These are phyloP conservation scores for Fusarium torreyae DNA, from an alignment of 2,329 filamentous ascomycete species.

Conservation along the genomic window DNA sequence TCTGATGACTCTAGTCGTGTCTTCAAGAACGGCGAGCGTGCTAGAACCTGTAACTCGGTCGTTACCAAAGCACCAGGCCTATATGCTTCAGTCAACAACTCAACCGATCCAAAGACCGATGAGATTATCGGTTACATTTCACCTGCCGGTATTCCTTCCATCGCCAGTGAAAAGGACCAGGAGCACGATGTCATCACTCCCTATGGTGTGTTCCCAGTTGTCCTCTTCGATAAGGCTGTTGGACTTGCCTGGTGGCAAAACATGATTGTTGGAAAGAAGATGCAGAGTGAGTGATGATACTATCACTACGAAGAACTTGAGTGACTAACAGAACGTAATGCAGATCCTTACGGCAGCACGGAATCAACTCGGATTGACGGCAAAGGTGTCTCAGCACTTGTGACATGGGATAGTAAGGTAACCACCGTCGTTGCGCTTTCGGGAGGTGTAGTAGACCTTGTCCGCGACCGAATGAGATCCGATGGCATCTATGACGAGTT, in stretches of 20 bases:
- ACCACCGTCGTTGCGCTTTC: constrained; percentile 58
- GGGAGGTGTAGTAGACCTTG: constrained; percentile 57
- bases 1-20: constrained; percentile 48
- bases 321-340: not conserved
- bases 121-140: constrained; percentile 60
- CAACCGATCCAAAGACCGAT: constrained; percentile 55
- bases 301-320: not conserved
- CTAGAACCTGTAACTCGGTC: constrained; percentile 60
- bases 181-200: constrained; percentile 60
- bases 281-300: constrained; percentile 56
- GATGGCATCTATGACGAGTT: constrained; percentile 59
- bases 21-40: constrained; percentile 58
- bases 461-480: constrained; percentile 56
- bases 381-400: constrained; percentile 56
- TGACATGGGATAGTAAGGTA: constrained; percentile 62
- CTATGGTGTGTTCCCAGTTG: constrained; percentile 57
- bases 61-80: constrained; percentile 57
- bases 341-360: constrained; percentile 59
- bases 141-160: constrained; percentile 58
- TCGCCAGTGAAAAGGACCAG: constrained; percentile 58
- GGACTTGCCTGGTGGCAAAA: constrained; percentile 61
- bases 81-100: constrained; percentile 61
- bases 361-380: constrained; percentile 59
- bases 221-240: constrained; percentile 57
- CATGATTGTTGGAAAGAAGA: constrained; percentile 59